Conservation (phyloP, 305 asterid genomes). For the Stenogyne calaminthoides region DNA sequence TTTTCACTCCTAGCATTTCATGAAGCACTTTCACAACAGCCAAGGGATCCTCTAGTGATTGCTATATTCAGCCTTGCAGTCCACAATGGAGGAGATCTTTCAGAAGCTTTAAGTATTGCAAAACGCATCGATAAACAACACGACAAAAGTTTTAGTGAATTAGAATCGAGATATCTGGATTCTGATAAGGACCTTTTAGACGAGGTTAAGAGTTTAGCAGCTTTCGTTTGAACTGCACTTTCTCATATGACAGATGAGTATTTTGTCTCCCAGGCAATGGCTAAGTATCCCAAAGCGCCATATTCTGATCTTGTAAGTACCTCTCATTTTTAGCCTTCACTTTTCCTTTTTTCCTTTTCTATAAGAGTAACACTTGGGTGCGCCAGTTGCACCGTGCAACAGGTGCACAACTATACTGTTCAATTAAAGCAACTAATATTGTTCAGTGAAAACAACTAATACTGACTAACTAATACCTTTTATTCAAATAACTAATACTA, state of each 20-base stretch:
- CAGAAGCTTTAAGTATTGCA: conserved; percentile 69
- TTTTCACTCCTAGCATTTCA: conserved; percentile 83
- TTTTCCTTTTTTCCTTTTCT: neutral
- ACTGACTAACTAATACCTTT: too few species aligned
- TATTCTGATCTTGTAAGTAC: conserved; percentile 69
- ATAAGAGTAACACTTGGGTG: too few species aligned
- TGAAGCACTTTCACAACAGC: conserved; percentile 69
- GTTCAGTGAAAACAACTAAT: too few species aligned
- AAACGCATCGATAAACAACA: conserved; percentile 57
- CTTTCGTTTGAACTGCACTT: conserved; percentile 58
- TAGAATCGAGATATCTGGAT: conserved; percentile 47
- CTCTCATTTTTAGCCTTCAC: neutral
- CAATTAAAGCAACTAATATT: too few species aligned
- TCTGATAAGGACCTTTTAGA: conserved; percentile 36
- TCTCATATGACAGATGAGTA: conserved; percentile 61
- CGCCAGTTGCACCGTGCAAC: too few species aligned
- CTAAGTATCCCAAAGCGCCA: conserved; percentile 83
- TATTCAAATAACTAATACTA: too few species aligned
- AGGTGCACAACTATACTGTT: too few species aligned
- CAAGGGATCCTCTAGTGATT: conserved; percentile 70
- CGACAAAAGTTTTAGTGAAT: conserved; percentile 56
- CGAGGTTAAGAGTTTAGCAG: conserved; percentile 57
- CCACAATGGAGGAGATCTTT: conserved; percentile 79
- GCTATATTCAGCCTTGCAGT: conserved; percentile 81
- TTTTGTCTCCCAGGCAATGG: conserved; percentile 83